Conservation (phyloP, 805 yeast genomes). For the Torulaspora microellipsoides region DNA sequence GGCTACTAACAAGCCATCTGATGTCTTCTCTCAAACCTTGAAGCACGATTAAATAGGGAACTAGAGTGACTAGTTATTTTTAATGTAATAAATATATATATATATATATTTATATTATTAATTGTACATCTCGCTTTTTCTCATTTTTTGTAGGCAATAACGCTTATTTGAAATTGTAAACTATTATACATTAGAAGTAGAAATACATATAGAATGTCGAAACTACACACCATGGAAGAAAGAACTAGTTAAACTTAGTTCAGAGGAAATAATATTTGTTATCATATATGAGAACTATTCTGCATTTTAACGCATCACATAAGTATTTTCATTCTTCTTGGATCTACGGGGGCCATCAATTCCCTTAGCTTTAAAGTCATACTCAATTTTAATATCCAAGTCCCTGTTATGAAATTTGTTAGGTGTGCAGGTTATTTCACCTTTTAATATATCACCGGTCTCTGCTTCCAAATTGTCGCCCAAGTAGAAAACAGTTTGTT, state of each 20-base stretch:
- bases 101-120: not conserved
- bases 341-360: slow-evolving; percentile 50
- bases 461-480: slow-evolving; percentile 72
- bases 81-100: not conserved
- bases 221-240: no score
- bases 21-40: slow-evolving; percentile 63
- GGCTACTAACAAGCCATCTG: slow-evolving; percentile 64
- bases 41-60: slow-evolving; percentile 47
- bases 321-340: slow-evolving; percentile 55
- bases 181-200: not conserved
- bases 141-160: not conserved
- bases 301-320: slow-evolving; percentile 57
- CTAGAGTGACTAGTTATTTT: not conserved
- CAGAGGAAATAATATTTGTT: not conserved
- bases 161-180: not conserved
- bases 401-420: slow-evolving; percentile 80
- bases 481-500: slow-evolving; percentile 92
- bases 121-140: not conserved
- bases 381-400: slow-evolving; percentile 71
- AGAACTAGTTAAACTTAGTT: not conserved
- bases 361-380: slow-evolving; percentile 40
- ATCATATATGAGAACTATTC: not conserved
- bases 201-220: not conserved
- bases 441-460: slow-evolving; percentile 69
- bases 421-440: slow-evolving; percentile 72